Base-by-base conservation (phyloP, 2,329 filamentous ascomycete species). In the Daldinia sp. region DNA sequence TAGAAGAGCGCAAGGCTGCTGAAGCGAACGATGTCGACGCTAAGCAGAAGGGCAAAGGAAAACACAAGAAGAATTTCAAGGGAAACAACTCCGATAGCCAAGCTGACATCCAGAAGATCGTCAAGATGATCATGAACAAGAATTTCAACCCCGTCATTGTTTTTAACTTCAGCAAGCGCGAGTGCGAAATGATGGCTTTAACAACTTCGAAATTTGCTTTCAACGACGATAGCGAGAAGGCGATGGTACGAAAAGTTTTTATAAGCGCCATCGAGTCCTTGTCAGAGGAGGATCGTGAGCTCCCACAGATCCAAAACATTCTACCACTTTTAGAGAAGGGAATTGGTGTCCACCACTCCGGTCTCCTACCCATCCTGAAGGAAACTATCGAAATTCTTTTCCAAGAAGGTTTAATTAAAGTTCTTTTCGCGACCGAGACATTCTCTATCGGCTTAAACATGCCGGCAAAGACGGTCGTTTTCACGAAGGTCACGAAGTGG, bases 401-500 rank as follows among this genome's bases (percentile, higher is more conserved):
- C 83, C 95, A 99, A 75, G 95, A 99, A 79, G 94, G 94, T 51
- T 81, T 99, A 39, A 97, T 99, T 82, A 99, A 99, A 79, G 94
- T 98, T 8, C 84, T 99, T 0, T 98, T 99, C 66, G 95, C 95
- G 0, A 99, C 95, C 0, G 96, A 99, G 77, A 99, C 95, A 1
- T 99, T 99, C 79, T 98, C 95, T 3, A 99, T 99, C 68, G 95
- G 95, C 63, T 80, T 99, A 61, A 99, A 99, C 83, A 98, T 99
- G 95, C 95, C 95, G 69, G 95, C 95, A 23, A 97, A 97, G 82
- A 99, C 95, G 0, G 95, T 99, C 1, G 94, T 99, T n/a, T 99
- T 99, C 77, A 97, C 95, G 0, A 94, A 91, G 69, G 93, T 99
- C 8, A 91, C 91, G 54, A 99, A 99, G 75, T 99, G 94, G 75